Conservation (phyloP, 169 alveolate genomes). For the Eimeria praecox region DNA sequence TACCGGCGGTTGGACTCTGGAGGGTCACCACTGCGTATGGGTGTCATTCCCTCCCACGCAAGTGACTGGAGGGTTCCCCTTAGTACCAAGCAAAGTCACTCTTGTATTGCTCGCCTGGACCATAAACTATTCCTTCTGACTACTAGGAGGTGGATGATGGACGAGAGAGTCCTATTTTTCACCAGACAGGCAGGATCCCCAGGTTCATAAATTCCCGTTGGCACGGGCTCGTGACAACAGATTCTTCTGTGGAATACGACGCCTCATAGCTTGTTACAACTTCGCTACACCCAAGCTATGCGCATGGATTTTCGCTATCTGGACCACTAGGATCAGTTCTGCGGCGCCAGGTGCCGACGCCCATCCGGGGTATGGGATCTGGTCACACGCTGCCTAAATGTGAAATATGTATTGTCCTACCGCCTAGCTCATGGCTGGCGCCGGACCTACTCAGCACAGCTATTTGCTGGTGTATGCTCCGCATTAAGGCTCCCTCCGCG, state of each 20-base stretch:
- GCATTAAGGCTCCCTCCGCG: not conserved
- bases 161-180: not conserved
- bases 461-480: not conserved
- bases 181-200: not conserved
- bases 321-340: not conserved
- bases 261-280: not conserved
- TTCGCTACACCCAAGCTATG: not conserved
- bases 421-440: conserved; percentile 51
- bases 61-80: not conserved
- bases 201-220: not conserved
- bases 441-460: not conserved
- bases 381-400: not conserved
- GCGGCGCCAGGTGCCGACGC: not conserved
- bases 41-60: not conserved
- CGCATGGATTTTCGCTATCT: not conserved
- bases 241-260: not conserved
- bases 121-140: not conserved
- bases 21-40: not conserved
- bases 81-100: not conserved
- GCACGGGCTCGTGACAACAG: not conserved
- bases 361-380: not conserved
- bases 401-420: not conserved
- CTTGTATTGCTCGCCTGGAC: not conserved
- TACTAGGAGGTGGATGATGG: not conserved
- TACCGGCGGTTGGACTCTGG: not conserved